phyloP scores from a whole-genome alignment of 2,329 filamentous ascomycete genomes.

The Diaporthe destruens region DNA sequence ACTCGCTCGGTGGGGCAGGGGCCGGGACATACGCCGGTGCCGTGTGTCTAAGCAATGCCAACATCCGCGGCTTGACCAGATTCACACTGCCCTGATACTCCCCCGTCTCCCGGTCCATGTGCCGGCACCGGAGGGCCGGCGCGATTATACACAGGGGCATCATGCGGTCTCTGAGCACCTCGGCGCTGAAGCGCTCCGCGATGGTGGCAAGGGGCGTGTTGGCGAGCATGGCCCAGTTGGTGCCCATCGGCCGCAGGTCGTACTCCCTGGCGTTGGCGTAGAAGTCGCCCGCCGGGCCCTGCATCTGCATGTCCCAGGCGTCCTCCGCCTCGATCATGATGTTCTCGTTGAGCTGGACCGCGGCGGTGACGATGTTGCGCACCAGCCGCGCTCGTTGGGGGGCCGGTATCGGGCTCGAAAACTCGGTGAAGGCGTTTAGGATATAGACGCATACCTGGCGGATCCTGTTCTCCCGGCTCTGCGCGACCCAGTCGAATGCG shows the following conservation, averaged over 20 bases:
- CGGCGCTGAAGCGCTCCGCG: neutral
- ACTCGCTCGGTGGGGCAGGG: neutral
- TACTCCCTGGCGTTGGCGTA: neutral
- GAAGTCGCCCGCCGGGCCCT: neutral
- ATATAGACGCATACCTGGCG: neutral
- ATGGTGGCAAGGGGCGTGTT: neutral
- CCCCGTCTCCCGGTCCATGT: neutral
- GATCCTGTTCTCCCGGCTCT: neutral
- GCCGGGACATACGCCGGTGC: neutral
- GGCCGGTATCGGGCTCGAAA: neutral
- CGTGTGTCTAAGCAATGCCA: neutral
- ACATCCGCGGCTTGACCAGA: neutral
- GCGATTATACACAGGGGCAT: neutral
- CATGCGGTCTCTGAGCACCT: neutral
- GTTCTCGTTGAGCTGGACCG: slow-evolving; percentile 1
- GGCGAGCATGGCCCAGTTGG: neutral
- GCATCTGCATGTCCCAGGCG: neutral
- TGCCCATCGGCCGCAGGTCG: neutral
- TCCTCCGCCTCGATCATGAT: slow-evolving; percentile 13
- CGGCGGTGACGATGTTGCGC: neutral
- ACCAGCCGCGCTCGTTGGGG: neutral
- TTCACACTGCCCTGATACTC: neutral
- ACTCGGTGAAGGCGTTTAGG: neutral
- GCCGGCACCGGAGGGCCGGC: neutral
- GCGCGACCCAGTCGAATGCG: neutral